Percentiles rank a stretch among this genome's conserved stretches.
These are phyloP conservation scores for Amoeboaphelidium protococcarum DNA, from an alignment of 371 early-diverging fungal genomes.

Conservation along the genomic window DNA sequence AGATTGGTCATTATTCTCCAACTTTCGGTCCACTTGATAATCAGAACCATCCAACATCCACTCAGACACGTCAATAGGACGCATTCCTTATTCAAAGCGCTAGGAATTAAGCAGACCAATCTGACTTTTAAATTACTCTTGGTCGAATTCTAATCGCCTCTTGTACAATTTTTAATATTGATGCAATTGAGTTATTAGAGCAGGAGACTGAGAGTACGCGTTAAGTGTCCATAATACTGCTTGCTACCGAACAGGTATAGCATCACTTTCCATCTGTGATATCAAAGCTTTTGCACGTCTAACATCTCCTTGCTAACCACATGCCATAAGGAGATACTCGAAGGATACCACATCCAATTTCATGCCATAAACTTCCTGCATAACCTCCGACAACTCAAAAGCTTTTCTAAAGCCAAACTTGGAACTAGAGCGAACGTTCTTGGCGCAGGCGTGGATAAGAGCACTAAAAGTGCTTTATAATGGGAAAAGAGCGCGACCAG, in stretches of 20 bases:
- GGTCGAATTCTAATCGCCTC: neutral
- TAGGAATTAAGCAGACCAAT: neutral
- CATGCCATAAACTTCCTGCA: neutral
- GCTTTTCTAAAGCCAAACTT: no score
- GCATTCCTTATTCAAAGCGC: neutral
- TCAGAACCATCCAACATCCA: neutral
- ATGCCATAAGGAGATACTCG: neutral
- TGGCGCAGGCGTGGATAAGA: neutral
- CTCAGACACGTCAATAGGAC: neutral
- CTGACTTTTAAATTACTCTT: neutral
- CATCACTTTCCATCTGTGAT: neutral
- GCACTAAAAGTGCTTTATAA: neutral
- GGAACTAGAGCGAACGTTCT: neutral
- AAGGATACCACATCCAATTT: neutral
- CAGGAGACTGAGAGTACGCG: no score
- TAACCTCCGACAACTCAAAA: neutral
- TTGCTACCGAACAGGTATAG: no score
- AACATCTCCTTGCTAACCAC: neutral
- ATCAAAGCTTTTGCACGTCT: neutral
- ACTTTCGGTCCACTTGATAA: no score
- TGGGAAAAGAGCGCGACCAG: neutral
- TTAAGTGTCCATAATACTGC: no score
- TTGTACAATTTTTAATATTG: neutral
- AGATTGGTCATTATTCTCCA: no score
- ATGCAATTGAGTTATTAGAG: neutral